These are phyloP conservation scores for Neospora caninum DNA, from an alignment of 169 alveolate genomes.

Conservation along the genomic window DNA sequence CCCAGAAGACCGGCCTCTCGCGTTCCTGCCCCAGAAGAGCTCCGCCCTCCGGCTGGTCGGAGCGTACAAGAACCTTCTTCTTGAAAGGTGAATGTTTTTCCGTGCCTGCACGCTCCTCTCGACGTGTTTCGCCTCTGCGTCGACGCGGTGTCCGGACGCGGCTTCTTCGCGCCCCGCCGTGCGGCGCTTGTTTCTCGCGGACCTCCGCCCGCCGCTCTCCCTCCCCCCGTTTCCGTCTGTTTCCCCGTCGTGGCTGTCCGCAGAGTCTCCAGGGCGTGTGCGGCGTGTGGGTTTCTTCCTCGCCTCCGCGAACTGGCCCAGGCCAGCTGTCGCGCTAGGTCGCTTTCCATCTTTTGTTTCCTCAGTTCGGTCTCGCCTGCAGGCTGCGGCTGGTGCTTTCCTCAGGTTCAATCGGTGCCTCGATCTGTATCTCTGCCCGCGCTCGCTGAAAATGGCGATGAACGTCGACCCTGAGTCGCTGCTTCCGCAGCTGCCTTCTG, in stretches of 20 bases:
- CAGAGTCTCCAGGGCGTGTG: too few relatives aligned
- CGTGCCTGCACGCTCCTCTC: background rate
- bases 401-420: conserved; percentile 92
- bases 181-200: too few relatives aligned
- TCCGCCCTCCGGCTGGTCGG: conserved; percentile 93
- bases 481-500: conserved; percentile 71
- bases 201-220: too few relatives aligned
- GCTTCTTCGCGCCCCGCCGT: too few relatives aligned
- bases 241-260: too few relatives aligned
- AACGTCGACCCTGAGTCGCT: conserved; percentile 76
- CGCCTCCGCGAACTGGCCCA: too few relatives aligned
- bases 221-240: too few relatives aligned
- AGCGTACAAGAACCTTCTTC: conserved; percentile 68
- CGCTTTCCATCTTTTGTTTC: too few relatives aligned
- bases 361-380: too few relatives aligned
- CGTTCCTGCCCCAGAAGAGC: conserved; percentile 86
- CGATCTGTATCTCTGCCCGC: conserved; percentile 93
- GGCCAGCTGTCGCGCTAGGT: too few relatives aligned
- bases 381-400: background rate
- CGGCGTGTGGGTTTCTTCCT: too few relatives aligned
- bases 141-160: too few relatives aligned
- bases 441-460: conserved; percentile 89
- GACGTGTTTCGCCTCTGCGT: background rate
- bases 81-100: conserved; percentile 36
- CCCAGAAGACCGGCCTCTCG: conserved; percentile 82